A percentile compares a stretch with the other conserved stretches of the same genome.
phyloP scores from a whole-genome alignment of 1,284 basidiomycete species.

The Rhodotorula sp. region DNA sequence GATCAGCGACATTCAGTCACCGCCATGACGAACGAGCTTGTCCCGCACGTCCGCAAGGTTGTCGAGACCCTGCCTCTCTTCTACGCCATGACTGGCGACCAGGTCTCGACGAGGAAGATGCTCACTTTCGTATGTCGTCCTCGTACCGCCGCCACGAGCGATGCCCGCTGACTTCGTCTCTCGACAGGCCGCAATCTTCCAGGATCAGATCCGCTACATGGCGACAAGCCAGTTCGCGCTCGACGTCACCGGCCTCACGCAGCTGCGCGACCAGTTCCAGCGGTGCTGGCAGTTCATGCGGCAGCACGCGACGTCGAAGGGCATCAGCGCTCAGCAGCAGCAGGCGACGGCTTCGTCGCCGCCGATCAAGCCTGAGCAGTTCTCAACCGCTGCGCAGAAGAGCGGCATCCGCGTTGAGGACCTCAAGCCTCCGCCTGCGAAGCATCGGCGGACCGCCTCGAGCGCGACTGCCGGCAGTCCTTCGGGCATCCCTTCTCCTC shows the following conservation, averaged over 20 bases:
- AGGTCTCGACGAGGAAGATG: conserved; percentile 25
- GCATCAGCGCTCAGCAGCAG: not conserved
- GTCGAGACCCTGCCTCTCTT: conserved; percentile 41
- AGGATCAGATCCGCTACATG: conserved; percentile 30
- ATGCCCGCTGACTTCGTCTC: not conserved
- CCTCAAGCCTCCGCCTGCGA: conserved; percentile 41
- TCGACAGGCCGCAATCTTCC: conserved; percentile 28
- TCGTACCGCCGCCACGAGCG: not conserved
- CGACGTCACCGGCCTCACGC: conserved; percentile 33
- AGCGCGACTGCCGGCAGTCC: conserved; percentile 19
- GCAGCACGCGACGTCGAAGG: not conserved
- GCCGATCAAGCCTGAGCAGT: conserved; percentile 21
- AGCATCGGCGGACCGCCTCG: conserved; percentile 34
- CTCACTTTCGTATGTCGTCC: conserved; percentile 36
- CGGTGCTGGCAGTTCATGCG: conserved; percentile 40
- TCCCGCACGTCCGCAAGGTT: conserved; percentile 38
- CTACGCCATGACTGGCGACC: conserved; percentile 37
- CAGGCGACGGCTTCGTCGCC: conserved; percentile 1
- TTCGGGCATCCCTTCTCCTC: conserved; percentile 30
- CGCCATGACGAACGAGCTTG: conserved; percentile 28
- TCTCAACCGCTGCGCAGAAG: conserved; percentile 33
- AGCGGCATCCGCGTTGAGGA: conserved; percentile 39
- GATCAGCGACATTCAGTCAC: conserved; percentile 26
- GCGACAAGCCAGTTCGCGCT: conserved; percentile 34
- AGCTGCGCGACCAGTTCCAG: conserved; percentile 39